Conservation (phyloP, 768 basidiomycete species). For the Tulasnella sp. region DNA sequence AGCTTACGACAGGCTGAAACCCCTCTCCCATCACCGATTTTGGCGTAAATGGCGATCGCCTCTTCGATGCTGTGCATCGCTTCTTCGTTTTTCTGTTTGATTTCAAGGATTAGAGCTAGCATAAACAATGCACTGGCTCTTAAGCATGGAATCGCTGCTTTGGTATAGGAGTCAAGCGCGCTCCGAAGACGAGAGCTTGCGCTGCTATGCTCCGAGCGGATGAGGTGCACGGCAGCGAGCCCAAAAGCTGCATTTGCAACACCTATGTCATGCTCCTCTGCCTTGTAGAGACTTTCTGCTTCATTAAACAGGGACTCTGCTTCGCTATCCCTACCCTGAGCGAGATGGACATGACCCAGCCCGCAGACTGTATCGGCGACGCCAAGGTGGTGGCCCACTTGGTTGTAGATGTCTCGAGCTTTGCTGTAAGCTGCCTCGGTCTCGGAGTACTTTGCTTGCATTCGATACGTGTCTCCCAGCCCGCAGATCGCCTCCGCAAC, state of each 20-base stretch:
- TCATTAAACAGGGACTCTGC: not conserved
- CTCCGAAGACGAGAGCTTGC: not conserved
- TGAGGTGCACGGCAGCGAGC: not conserved
- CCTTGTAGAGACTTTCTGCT: not conserved
- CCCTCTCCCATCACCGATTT: not conserved
- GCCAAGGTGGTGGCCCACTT: not conserved
- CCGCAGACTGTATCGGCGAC: not conserved
- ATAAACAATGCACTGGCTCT: not conserved
- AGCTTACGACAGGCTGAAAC: not conserved
- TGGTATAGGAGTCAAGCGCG: not conserved
- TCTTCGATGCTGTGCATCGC: not conserved
- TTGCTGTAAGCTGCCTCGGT: not conserved
- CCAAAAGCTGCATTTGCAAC: not conserved
- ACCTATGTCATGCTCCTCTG: not conserved
- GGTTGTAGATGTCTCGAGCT: not conserved
- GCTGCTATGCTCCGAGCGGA: not conserved
- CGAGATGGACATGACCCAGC: not conserved
- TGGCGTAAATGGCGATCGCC: not conserved
- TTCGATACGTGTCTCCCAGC: not conserved
- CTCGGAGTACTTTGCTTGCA: not conserved
- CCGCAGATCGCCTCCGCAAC: not conserved
- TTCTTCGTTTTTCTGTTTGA: not conserved
- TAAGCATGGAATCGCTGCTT: not conserved
- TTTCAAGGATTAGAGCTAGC: not conserved
- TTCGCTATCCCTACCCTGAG: not conserved